Percentiles rank a stretch among this genome's conserved stretches.
phyloP scores from a whole-genome alignment of 148 eudicot species.

The Talinum fruticosum region DNA sequence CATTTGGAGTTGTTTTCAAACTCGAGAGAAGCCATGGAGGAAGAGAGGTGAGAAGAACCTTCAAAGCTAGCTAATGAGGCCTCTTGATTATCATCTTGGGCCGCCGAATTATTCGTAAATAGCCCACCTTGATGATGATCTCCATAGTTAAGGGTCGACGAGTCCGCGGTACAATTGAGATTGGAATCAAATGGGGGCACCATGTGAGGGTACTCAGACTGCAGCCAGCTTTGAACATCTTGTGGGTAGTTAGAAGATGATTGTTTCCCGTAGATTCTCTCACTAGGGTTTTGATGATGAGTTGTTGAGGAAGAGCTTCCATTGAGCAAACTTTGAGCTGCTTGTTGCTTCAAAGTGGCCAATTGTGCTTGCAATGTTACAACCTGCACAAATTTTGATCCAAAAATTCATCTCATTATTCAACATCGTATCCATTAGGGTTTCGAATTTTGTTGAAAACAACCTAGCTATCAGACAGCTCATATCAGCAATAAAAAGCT shows the following conservation, averaged over 20 bases:
- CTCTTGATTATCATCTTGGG: slow-evolving; percentile 37
- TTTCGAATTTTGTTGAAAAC: neutral
- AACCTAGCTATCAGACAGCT: neutral
- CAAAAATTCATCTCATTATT: neutral
- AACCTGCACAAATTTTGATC: slow-evolving; percentile 39
- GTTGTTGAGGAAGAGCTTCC: slow-evolving; percentile 17
- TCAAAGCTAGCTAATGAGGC: slow-evolving; percentile 52
- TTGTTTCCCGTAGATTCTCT: slow-evolving; percentile 32
- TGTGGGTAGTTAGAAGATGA: slow-evolving; percentile 37
- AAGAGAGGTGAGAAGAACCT: slow-evolving; percentile 38
- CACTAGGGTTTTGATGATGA: slow-evolving; percentile 39
- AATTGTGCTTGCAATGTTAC: slow-evolving; percentile 72
- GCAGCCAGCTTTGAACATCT: slow-evolving; percentile 68
- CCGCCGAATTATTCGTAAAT: slow-evolving; percentile 21
- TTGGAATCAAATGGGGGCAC: slow-evolving; percentile 48
- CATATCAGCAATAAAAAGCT: neutral
- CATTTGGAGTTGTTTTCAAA: slow-evolving; percentile 35
- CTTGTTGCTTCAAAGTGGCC: slow-evolving; percentile 52
- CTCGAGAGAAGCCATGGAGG: slow-evolving; percentile 53
- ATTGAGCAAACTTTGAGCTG: slow-evolving; percentile 35
- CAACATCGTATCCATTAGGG: neutral
- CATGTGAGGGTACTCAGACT: slow-evolving; percentile 52
- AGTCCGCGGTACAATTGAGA: slow-evolving; percentile 30
- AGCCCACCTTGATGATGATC: slow-evolving; percentile 26
- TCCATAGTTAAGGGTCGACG: slow-evolving; percentile 28